These are phyloP conservation scores for Nakazawaea sp. DNA, from an alignment of 805 yeast species.

Conservation along the genomic window DNA sequence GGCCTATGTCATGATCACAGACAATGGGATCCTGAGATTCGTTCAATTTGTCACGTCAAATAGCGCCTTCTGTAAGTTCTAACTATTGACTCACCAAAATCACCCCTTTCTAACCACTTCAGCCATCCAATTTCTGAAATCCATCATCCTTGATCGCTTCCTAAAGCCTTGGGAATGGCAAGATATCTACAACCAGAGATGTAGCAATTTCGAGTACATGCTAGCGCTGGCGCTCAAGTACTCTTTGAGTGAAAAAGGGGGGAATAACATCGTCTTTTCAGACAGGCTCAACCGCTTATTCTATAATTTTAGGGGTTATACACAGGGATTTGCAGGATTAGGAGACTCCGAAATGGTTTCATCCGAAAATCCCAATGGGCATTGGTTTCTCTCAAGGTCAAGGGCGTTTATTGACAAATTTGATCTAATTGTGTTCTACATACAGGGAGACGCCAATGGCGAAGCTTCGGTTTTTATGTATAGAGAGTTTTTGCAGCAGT, in stretches of 20 bases:
- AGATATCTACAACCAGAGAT: slow-evolving; percentile 21
- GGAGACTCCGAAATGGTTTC: slow-evolving; percentile 20
- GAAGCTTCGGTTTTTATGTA: slow-evolving; percentile 29
- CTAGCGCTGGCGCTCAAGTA: slow-evolving; percentile 15
- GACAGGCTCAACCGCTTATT: slow-evolving; percentile 20
- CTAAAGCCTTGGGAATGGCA: slow-evolving; percentile 25
- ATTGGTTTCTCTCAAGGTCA: slow-evolving; percentile 25
- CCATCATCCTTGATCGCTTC: slow-evolving; percentile 20
- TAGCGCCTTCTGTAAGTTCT: slow-evolving; percentile 17
- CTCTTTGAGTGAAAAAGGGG: too few relatives aligned
- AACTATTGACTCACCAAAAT: too few relatives aligned
- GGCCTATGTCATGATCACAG: slow-evolving; percentile 18
- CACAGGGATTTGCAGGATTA: slow-evolving; percentile 27
- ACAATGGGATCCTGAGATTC: slow-evolving; percentile 16
- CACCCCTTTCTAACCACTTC: background rate
- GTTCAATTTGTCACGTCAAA: slow-evolving; percentile 15
- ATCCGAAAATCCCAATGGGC: slow-evolving; percentile 19
- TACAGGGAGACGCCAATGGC: slow-evolving; percentile 38
- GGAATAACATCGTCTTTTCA: too few relatives aligned
- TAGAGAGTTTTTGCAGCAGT: slow-evolving; percentile 34
- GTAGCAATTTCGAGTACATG: slow-evolving; percentile 21
- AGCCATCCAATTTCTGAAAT: slow-evolving; percentile 17
- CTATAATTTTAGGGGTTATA: slow-evolving; percentile 21
- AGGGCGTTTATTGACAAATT: slow-evolving; percentile 17
- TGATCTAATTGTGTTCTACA: slow-evolving; percentile 35